Evolutionary conservation across 192 early-diverging fungal species (phyloP).

Genomic region (Mortierella claussenii): DNA sequence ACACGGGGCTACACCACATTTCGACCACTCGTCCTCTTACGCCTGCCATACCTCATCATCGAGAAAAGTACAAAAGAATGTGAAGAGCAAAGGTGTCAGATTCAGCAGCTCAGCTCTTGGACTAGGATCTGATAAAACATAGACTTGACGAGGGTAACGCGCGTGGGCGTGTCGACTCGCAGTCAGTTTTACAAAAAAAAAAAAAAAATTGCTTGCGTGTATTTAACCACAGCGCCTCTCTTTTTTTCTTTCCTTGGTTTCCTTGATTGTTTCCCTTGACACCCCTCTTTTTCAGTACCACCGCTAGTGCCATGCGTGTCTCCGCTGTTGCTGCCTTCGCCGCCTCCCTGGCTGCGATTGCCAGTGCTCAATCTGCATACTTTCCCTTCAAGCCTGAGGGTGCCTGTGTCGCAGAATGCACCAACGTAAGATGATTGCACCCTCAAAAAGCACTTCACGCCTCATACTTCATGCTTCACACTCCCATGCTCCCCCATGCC

Average conservation of each 20-base stretch:
- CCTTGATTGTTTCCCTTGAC: constrained; percentile 5
- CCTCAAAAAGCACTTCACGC: neutral
- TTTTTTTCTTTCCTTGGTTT: constrained; percentile 1
- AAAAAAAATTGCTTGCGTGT: no score
- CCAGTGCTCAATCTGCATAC: constrained; percentile 31
- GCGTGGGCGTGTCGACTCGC: neutral
- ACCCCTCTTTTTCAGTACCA: constrained; percentile 4
- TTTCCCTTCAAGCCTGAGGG: constrained; percentile 36
- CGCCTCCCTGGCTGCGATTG: constrained; percentile 21
- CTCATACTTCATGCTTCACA: neutral
- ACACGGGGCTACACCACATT: no score
- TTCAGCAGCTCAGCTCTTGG: neutral
- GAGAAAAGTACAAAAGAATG: neutral
- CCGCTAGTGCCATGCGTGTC: constrained; percentile 35
- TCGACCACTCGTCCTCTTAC: neutral
- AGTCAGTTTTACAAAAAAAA: neutral
- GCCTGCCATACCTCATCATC: neutral
- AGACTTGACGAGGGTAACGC: no score
- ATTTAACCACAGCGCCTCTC: neutral
- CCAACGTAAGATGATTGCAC: constrained; percentile 33
- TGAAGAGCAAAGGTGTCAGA: neutral
- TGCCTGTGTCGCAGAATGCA: constrained; percentile 21
- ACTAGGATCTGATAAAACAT: neutral
- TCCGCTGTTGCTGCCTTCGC: constrained; percentile 22
- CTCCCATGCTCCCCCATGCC: neutral